Evolutionary conservation across 352 stramenopile genomes (phyloP).

Genomic region (Pelagophyceae sp.): DNA sequence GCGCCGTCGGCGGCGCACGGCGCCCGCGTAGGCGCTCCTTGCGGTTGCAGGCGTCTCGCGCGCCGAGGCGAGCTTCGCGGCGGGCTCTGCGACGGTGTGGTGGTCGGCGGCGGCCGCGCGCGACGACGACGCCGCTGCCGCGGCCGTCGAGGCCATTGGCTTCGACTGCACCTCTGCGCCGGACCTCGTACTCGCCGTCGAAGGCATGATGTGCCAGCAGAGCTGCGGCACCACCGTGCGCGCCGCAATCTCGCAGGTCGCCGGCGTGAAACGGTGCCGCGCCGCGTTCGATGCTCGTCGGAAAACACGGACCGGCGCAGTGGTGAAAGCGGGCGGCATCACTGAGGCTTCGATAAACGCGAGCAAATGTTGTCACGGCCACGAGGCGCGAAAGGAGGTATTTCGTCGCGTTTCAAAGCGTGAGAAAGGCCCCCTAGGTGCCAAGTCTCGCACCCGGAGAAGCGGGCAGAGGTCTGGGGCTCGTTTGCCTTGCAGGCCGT

Average conservation of each 20-base stretch:
- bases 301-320: too few relatives aligned
- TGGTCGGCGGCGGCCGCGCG: not conserved
- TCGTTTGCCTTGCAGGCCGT: conserved; percentile 35
- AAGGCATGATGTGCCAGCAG: conserved; percentile 87
- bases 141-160: conserved; percentile 43
- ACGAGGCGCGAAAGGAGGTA: too few relatives aligned
- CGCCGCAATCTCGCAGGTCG: conserved; percentile 54
- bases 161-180: conserved; percentile 38
- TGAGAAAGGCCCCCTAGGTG: too few relatives aligned
- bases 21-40: not conserved
- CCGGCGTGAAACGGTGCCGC: conserved; percentile 60
- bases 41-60: not conserved
- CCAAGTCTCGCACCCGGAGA: too few relatives aligned
- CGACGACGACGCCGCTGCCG: conserved; percentile 28
- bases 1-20: too few relatives aligned
- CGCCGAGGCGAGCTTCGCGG: conserved; percentile 15
- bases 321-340: too few relatives aligned
- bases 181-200: conserved; percentile 35
- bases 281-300: conserved; percentile 39
- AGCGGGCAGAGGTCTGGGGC: too few relatives aligned
- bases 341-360: too few relatives aligned
- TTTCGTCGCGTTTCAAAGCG: too few relatives aligned
- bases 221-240: conserved; percentile 76
- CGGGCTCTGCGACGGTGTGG: not conserved
- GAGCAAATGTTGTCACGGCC: conserved; percentile 29